These are phyloP conservation scores for Pseudocercospora ulei DNA, from an alignment of 2,329 filamentous ascomycete genomes.

Conservation along the genomic window DNA sequence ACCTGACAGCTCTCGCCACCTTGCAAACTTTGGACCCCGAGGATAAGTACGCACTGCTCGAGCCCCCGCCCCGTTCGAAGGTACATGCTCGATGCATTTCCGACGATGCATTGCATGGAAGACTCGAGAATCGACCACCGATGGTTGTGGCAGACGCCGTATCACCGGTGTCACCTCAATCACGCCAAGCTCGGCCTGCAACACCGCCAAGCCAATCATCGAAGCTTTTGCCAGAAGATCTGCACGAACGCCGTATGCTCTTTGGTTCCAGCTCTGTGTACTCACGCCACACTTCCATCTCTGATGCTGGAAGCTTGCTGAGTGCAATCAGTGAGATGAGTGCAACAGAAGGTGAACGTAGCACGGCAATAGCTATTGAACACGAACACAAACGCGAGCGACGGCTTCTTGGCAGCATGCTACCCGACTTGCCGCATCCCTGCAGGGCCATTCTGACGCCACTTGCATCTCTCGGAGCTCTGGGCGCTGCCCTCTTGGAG, in stretches of 20 bases:
- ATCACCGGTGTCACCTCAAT: slow-evolving; percentile 14
- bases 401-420: not conserved
- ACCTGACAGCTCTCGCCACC: slow-evolving; percentile 14
- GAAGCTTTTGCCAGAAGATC: slow-evolving; percentile 1
- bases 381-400: not conserved
- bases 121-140: slow-evolving; percentile 20
- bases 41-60: slow-evolving; percentile 25
- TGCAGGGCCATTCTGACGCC: slow-evolving; percentile 11
- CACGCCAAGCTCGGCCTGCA: slow-evolving; percentile 9
- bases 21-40: slow-evolving; percentile 28
- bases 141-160: slow-evolving; percentile 13
- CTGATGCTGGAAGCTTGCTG: slow-evolving; percentile 2
- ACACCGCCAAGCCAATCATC: slow-evolving; percentile 10
- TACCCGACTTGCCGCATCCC: slow-evolving; percentile 12
- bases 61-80: slow-evolving; percentile 29
- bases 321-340: slow-evolving; percentile 8
- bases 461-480: slow-evolving; percentile 11
- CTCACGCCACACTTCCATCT: slow-evolving; percentile 9
- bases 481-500: slow-evolving; percentile 14
- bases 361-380: no score
- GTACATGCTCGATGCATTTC: slow-evolving; percentile 29
- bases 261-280: slow-evolving; percentile 14
- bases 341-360: no score
- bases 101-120: slow-evolving; percentile 27
- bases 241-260: slow-evolving; percentile 2